A percentile compares a stretch with the other conserved stretches of the same genome.
Evolutionary conservation across 1,284 basidiomycete genomes (phyloP).

Genomic region (Trichosporon coremiiforme): DNA sequence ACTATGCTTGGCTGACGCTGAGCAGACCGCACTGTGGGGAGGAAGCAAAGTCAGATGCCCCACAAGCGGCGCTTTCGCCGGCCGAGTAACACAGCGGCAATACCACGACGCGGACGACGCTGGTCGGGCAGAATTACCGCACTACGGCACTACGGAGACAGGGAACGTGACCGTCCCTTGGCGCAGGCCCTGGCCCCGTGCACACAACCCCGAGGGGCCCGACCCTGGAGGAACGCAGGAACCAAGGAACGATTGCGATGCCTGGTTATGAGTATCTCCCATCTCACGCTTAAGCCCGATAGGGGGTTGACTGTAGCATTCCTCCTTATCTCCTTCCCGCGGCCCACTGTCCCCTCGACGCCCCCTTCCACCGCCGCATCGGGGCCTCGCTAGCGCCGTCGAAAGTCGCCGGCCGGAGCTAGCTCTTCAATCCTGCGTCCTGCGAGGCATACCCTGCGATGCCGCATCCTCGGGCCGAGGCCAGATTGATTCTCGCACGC

Average conservation of each 20-base stretch:
- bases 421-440: background rate
- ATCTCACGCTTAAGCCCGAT: slow-evolving; percentile 6
- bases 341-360: background rate
- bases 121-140: background rate
- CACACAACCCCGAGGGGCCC: slow-evolving; percentile 9
- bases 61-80: background rate
- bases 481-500: no score
- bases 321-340: background rate
- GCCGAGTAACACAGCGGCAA: background rate
- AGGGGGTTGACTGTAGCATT: background rate
- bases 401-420: background rate
- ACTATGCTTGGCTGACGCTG: background rate
- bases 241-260: background rate
- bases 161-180: slow-evolving; percentile 1
- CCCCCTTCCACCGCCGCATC: background rate
- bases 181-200: background rate
- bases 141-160: background rate
- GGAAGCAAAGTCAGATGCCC: background rate
- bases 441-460: background rate
- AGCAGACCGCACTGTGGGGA: background rate
- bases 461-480: slow-evolving; percentile 1
- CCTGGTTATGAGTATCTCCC: background rate
- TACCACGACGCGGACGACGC: background rate
- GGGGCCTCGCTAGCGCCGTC: background rate
- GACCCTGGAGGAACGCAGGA: background rate